Evolutionary conservation across 73 alveolate genomes (phyloP).

Genomic region (Urostyla sp.): DNA sequence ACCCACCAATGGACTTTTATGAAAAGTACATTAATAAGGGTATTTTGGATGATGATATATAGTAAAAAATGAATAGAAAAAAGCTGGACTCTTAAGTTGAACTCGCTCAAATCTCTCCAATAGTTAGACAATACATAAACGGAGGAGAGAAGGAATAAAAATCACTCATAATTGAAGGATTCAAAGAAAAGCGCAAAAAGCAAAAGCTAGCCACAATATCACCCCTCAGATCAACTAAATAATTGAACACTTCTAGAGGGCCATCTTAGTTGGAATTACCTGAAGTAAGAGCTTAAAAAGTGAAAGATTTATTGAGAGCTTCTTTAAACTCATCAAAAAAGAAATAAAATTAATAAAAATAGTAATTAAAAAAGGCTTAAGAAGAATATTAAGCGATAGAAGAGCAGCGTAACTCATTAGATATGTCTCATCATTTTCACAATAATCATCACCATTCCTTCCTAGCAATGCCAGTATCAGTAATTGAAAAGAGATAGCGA

Average conservation of each 20-base stretch:
- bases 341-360: not conserved
- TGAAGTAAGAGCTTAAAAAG: conserved; percentile 28
- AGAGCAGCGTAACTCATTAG: not conserved
- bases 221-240: no score
- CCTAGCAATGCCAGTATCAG: not conserved
- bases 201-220: no score
- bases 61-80: not conserved
- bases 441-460: no score
- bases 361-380: not conserved
- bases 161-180: not conserved
- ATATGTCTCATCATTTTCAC: no score
- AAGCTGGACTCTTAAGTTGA: not conserved
- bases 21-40: conserved; percentile 1
- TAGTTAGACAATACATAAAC: no score
- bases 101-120: conserved; percentile 27
- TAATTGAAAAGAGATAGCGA: conserved; percentile 2
- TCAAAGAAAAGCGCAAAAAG: not conserved
- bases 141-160: conserved; percentile 15
- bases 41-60: not conserved
- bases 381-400: conserved; percentile 23
- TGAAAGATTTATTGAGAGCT: not conserved
- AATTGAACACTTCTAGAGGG: not conserved
- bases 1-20: conserved; percentile 30
- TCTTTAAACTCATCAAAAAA: not conserved
- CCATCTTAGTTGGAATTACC: conserved; percentile 14